phyloP scores from a whole-genome alignment of 129 eudicot genomes.

The Silybum marianum region DNA sequence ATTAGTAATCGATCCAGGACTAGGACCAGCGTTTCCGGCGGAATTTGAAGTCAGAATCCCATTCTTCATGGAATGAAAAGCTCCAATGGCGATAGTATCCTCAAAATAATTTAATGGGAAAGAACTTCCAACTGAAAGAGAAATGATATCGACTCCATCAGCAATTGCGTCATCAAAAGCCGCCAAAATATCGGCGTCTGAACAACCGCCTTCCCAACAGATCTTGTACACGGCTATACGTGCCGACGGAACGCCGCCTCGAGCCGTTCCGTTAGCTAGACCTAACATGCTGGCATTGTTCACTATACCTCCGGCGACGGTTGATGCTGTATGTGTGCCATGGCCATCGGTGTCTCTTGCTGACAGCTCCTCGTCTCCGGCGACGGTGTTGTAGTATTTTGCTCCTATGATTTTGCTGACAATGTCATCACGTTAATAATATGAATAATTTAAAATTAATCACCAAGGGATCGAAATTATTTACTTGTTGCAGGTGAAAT shows the following conservation, averaged over 20 bases:
- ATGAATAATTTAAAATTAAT: not conserved
- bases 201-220: constrained; percentile 47
- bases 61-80: constrained; percentile 69
- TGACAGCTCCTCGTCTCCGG: constrained; percentile 29
- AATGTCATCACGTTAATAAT: too few relatives aligned
- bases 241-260: constrained; percentile 78
- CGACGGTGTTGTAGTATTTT: constrained; percentile 35
- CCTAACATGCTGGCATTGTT: constrained; percentile 53
- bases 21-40: constrained; percentile 70
- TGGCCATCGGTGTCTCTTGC: constrained; percentile 70
- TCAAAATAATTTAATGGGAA: constrained; percentile 34
- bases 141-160: constrained; percentile 78
- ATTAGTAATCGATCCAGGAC: constrained; percentile 27
- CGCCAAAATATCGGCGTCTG: constrained; percentile 47
- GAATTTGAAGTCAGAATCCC: constrained; percentile 66
- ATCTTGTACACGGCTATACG: constrained; percentile 73
- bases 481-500: constrained; percentile 63
- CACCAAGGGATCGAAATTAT: not conserved
- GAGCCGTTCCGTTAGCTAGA: constrained; percentile 58
- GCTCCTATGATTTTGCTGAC: constrained; percentile 83
- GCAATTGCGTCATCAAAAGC: constrained; percentile 73
- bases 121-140: constrained; percentile 58
- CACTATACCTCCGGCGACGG: constrained; percentile 61
- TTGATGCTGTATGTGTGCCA: constrained; percentile 83
- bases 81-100: constrained; percentile 74